Evolutionary conservation across 139 green algal species (phyloP).

Genomic region (Micractinium conductrix): DNA sequence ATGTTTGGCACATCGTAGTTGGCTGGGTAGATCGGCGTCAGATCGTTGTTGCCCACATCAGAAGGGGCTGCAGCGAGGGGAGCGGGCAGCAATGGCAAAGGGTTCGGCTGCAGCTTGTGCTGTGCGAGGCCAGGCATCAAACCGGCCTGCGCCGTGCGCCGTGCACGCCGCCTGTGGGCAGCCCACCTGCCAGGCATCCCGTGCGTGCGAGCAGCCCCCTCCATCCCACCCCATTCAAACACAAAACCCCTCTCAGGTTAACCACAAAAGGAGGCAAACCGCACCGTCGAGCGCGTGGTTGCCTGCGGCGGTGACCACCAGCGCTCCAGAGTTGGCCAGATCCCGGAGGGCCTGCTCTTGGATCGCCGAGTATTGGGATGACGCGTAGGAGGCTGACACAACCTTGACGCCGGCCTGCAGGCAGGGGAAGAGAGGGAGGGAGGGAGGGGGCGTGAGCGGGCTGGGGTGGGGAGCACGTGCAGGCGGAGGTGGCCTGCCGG

Average conservation of each 20-base stretch:
- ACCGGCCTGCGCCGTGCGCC: too few species aligned
- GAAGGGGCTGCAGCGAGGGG: not conserved
- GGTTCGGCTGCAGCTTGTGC: too few species aligned
- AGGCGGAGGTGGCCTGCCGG: too few species aligned
- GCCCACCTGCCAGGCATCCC: too few species aligned
- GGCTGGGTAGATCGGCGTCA: conserved; percentile 23
- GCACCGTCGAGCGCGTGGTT: conserved; percentile 23
- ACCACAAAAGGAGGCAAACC: too few species aligned
- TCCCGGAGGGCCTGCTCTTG: conserved; percentile 5
- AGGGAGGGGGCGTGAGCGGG: not conserved
- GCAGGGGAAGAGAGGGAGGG: not conserved
- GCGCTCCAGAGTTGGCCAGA: not conserved
- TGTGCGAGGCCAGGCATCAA: too few species aligned
- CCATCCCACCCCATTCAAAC: too few species aligned
- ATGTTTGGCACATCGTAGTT: conserved; percentile 16
- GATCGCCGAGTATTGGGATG: not conserved
- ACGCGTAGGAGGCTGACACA: not conserved
- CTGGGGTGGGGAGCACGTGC: not conserved
- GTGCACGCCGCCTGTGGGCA: too few species aligned
- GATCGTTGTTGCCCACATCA: conserved; percentile 32
- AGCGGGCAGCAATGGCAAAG: too few species aligned
- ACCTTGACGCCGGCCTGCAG: not conserved
- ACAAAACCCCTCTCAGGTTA: too few species aligned
- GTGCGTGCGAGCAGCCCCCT: too few species aligned
- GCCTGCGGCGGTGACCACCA: conserved; percentile 46